phyloP scores from a whole-genome alignment of 2,329 filamentous ascomycete genomes.

The Pseudogymnoascus destructans region DNA sequence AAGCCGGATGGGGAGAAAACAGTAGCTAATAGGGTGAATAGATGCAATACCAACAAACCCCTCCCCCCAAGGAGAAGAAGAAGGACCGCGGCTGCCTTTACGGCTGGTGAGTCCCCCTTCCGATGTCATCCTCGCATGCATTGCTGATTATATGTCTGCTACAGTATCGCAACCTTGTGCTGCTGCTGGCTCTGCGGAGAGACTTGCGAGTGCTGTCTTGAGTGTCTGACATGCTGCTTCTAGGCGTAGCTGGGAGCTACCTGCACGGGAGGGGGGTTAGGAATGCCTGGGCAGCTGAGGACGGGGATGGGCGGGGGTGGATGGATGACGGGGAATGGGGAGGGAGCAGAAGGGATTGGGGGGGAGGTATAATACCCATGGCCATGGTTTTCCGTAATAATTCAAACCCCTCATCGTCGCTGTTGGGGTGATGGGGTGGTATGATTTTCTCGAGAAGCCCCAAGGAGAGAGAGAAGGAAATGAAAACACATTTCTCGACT shows the following conservation, averaged over 20 bases:
- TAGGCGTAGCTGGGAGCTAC: no score
- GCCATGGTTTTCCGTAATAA: no score
- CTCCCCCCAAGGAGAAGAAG: background rate
- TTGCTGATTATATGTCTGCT: background rate
- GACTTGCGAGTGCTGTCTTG: conserved; percentile 33
- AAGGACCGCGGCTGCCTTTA: conserved; percentile 8
- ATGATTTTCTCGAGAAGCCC: no score
- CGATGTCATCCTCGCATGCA: no score
- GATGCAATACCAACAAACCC: conserved; percentile 10
- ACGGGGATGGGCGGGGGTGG: no score
- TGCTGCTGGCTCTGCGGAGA: conserved; percentile 35
- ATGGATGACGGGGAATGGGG: background rate
- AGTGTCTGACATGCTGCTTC: conserved; percentile 30
- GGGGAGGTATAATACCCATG: no score
- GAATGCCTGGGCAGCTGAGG: no score
- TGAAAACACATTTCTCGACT: no score
- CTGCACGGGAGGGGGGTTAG: no score
- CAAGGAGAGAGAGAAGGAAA: no score
- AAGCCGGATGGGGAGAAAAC: background rate
- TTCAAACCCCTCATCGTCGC: no score
- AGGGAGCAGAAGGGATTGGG: background rate
- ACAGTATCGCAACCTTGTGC: conserved; percentile 30
- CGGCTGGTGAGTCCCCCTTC: background rate
- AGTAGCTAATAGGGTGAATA: background rate
- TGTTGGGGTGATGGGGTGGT: no score